Conservation (phyloP, 805 yeast species). For the Starmerella apicola region DNA sequence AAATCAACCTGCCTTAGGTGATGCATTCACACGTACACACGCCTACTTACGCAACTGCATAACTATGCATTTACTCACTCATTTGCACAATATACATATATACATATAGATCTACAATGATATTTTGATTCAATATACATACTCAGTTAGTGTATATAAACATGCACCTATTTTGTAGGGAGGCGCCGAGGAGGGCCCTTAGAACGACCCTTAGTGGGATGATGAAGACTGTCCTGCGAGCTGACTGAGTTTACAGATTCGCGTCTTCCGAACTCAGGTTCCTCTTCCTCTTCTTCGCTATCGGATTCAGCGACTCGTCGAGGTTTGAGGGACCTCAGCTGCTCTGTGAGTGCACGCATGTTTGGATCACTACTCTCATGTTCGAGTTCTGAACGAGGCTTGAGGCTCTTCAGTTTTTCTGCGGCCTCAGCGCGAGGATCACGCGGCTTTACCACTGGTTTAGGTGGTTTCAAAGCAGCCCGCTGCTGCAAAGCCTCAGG, state of each 20-base stretch:
- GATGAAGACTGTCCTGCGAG: conserved; percentile 13
- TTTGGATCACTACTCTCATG: conserved; percentile 13
- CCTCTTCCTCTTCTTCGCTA: conserved; percentile 5
- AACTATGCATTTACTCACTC: too few relatives aligned
- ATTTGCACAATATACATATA: too few relatives aligned
- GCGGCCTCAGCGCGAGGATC: conserved; percentile 5
- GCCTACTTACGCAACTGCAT: not conserved
- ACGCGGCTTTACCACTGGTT: conserved; percentile 1
- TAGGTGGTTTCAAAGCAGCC: conserved; percentile 14
- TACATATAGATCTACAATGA: too few relatives aligned
- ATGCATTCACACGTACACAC: not conserved
- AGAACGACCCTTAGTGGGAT: conserved; percentile 16
- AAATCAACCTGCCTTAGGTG: not conserved
- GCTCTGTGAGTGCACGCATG: conserved; percentile 13
- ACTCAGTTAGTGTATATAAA: too few relatives aligned
- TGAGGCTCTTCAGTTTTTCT: not conserved
- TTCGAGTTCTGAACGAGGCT: conserved; percentile 6
- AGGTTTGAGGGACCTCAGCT: conserved; percentile 14
- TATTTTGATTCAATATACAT: too few relatives aligned
- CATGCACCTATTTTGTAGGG: conserved; percentile 14
- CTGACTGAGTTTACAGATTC: conserved; percentile 1
- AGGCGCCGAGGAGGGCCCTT: conserved; percentile 18
- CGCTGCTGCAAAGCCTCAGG: conserved; percentile 16
- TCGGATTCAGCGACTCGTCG: conserved; percentile 7
- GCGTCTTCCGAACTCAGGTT: not conserved